Percentiles rank a stretch among this genome's conserved stretches.
These are phyloP conservation scores for Phytophthora pseudosyringae DNA, from an alignment of 352 stramenopile species.

Conservation along the genomic window DNA sequence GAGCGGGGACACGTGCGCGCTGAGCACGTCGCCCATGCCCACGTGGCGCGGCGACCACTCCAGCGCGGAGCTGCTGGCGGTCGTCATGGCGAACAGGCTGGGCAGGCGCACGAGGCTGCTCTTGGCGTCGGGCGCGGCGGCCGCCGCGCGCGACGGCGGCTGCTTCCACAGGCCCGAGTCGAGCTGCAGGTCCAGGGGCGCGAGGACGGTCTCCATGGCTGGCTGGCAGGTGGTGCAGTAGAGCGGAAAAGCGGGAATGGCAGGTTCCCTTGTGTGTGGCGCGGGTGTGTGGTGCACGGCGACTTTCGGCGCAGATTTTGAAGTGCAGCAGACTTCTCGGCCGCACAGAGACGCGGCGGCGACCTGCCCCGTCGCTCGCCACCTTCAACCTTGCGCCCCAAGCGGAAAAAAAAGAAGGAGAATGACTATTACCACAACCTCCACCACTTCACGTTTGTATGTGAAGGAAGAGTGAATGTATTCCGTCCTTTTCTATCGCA, in stretches of 20 bases:
- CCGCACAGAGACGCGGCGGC: slow-evolving; percentile 18
- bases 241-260: slow-evolving; percentile 10
- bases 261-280: background rate
- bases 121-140: slow-evolving; percentile 25
- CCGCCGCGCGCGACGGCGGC: slow-evolving; percentile 21
- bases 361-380: slow-evolving; percentile 8
- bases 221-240: background rate
- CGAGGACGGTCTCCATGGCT: slow-evolving; percentile 70
- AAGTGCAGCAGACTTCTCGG: slow-evolving; percentile 23
- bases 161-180: slow-evolving; percentile 38
- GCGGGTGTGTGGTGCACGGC: slow-evolving; percentile 14
- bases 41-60: slow-evolving; percentile 60
- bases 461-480: too few relatives aligned
- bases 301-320: slow-evolving; percentile 38
- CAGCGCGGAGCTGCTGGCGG: background rate
- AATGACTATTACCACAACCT: too few relatives aligned
- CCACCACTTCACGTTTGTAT: too few relatives aligned
- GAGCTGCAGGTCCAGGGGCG: slow-evolving; percentile 60
- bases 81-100: slow-evolving; percentile 52
- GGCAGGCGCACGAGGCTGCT: slow-evolving; percentile 53
- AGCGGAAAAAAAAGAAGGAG: slow-evolving; percentile 35
- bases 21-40: slow-evolving; percentile 74
- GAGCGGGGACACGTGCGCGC: slow-evolving; percentile 47
- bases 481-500: too few relatives aligned
- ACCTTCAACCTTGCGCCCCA: slow-evolving; percentile 32